These are phyloP conservation scores for Yamadazyma jaroonii DNA, from an alignment of 1,139 yeast genomes.

Conservation along the genomic window DNA sequence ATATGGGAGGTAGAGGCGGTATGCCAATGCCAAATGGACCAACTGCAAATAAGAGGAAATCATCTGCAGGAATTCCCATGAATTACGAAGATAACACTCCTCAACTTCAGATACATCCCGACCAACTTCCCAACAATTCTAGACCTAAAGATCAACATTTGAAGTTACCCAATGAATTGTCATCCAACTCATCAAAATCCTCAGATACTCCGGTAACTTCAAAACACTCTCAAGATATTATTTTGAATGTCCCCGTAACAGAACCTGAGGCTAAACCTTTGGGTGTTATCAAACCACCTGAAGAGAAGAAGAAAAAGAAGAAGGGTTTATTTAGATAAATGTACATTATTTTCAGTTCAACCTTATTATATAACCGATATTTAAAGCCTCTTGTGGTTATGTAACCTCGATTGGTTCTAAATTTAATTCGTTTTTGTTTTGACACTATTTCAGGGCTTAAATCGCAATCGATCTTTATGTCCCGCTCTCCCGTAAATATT, in stretches of 20 bases:
- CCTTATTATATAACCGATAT: neutral
- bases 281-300: slow-evolving; percentile 25
- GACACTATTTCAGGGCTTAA: neutral
- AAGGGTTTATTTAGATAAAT: slow-evolving; percentile 33
- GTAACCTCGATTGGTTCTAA: neutral
- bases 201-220: slow-evolving; percentile 28
- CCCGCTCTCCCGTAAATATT: too few relatives aligned
- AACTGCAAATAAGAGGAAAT: slow-evolving; percentile 12
- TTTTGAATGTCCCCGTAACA: slow-evolving; percentile 7
- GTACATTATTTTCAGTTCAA: neutral
- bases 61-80: slow-evolving; percentile 13
- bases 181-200: slow-evolving; percentile 26
- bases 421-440: neutral
- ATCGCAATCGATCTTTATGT: neutral
- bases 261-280: slow-evolving; percentile 28
- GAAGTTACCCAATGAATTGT: slow-evolving; percentile 25
- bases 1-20: slow-evolving; percentile 52
- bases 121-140: slow-evolving; percentile 1
- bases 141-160: slow-evolving; percentile 15
- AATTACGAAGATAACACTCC: slow-evolving; percentile 1
- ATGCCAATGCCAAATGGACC: slow-evolving; percentile 38
- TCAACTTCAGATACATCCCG: slow-evolving; percentile 6
- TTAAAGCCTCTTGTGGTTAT: neutral
- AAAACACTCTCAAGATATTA: slow-evolving; percentile 16
- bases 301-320: slow-evolving; percentile 30